phyloP scores from a whole-genome alignment of 2,329 filamentous ascomycete genomes.

The Aspergillus puulaauensis region DNA sequence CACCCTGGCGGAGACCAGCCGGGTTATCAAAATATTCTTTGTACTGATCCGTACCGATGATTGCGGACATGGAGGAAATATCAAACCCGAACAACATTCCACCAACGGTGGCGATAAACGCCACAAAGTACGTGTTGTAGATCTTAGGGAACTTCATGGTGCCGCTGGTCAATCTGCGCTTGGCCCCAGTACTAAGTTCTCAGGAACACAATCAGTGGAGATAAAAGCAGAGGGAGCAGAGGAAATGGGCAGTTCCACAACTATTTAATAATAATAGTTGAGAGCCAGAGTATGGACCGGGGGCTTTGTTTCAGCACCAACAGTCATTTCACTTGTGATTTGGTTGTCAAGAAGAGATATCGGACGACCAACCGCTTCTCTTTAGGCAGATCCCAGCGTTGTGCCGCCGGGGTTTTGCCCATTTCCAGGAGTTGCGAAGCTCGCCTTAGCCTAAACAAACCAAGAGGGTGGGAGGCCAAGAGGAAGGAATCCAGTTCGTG shows the following conservation, averaged over 20 bases:
- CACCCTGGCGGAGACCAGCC: constrained; percentile 48
- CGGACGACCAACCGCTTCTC: background rate
- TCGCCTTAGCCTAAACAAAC: background rate
- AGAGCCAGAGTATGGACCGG: background rate
- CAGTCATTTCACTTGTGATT: background rate
- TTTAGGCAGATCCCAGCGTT: background rate
- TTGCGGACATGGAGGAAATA: constrained; percentile 55
- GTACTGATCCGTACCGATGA: constrained; percentile 53
- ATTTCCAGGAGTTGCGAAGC: background rate
- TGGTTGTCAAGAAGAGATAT: background rate
- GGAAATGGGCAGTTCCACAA: background rate
- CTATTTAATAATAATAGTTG: background rate
- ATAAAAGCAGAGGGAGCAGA: background rate
- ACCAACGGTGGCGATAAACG: constrained; percentile 53
- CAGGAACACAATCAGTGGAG: background rate
- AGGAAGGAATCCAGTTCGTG: no score
- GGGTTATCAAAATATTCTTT: constrained; percentile 53
- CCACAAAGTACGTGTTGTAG: constrained; percentile 56
- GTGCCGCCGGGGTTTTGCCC: constrained; percentile 8
- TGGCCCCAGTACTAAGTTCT: background rate
- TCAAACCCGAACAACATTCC: constrained; percentile 58
- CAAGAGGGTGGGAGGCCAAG: background rate
- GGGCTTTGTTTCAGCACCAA: background rate
- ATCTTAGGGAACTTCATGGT: constrained; percentile 46
- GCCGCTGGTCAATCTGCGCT: background rate